Conservation (phyloP, 768 basidiomycete genomes). For the Tephrocybe sp. region DNA sequence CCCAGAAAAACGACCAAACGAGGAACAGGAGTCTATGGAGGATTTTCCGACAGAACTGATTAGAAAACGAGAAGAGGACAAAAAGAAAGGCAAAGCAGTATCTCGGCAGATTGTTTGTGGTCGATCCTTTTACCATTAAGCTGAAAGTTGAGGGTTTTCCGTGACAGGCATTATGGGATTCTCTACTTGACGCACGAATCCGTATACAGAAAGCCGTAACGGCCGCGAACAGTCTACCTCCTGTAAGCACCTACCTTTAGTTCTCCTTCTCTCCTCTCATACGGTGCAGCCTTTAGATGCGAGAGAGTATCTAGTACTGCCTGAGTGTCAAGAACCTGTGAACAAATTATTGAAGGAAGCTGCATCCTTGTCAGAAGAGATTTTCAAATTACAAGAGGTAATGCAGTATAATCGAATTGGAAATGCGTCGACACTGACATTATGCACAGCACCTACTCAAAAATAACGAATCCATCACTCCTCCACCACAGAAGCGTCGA, state of each 20-base stretch:
- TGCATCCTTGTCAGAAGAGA: constrained; percentile 58
- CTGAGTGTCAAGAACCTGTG: constrained; percentile 45
- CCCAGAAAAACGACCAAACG: constrained; percentile 3
- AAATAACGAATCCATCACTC: constrained; percentile 45
- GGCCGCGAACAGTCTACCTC: constrained; percentile 65
- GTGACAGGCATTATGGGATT: constrained; percentile 78
- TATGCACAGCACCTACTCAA: constrained; percentile 41
- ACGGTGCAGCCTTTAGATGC: constrained; percentile 32
- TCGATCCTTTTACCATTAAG: neutral
- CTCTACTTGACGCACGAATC: constrained; percentile 87
- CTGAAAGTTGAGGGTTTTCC: constrained; percentile 5
- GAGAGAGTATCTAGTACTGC: constrained; percentile 35
- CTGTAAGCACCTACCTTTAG: constrained; percentile 37
- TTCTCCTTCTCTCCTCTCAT: neutral
- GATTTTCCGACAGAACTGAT: constrained; percentile 55
- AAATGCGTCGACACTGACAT: neutral
- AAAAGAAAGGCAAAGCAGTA: constrained; percentile 82
- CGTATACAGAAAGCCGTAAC: constrained; percentile 80
- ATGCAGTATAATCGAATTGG: constrained; percentile 1
- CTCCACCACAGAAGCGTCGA: constrained; percentile 60
- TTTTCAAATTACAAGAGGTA: constrained; percentile 72
- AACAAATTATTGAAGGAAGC: constrained; percentile 62
- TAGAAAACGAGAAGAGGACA: constrained; percentile 66
- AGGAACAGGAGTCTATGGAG: constrained; percentile 23
- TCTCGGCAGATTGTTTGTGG: constrained; percentile 75